A percentile compares a stretch with the other conserved stretches of the same genome.
phyloP scores from a whole-genome alignment of 345 rosid species.

The Linum tenue region DNA sequence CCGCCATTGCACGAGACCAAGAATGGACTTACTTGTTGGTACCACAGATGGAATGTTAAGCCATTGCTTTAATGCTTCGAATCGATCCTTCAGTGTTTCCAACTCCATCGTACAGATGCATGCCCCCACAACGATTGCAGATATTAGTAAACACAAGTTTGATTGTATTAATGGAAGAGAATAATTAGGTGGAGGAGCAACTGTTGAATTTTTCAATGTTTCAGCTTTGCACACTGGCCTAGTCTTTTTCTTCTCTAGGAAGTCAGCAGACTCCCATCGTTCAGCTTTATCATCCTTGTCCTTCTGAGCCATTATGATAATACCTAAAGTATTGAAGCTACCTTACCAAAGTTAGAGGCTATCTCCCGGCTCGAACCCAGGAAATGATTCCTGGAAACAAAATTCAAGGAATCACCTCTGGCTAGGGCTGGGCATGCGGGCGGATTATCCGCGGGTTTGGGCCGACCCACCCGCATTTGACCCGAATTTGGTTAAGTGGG shows the following conservation, averaged over 20 bases:
- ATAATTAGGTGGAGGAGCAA: background rate
- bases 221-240: too few species aligned
- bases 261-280: background rate
- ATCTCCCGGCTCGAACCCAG: too few species aligned
- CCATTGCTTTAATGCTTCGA: background rate
- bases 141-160: background rate
- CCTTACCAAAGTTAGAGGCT: too few species aligned
- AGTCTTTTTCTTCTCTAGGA: too few species aligned
- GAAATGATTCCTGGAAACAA: too few species aligned
- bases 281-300: background rate
- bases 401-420: too few species aligned
- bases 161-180: background rate
- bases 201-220: too few species aligned
- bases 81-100: background rate
- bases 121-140: background rate
- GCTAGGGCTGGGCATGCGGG: too few species aligned
- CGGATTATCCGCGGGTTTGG: too few species aligned
- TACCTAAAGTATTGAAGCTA: too few species aligned
- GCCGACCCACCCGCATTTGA: too few species aligned
- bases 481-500: too few species aligned
- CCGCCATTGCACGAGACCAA: conserved; percentile 9
- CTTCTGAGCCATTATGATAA: background rate
- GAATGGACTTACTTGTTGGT: background rate
- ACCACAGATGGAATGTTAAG: background rate
- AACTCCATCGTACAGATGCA: background rate